Percentiles rank a stretch among this genome's conserved stretches.
phyloP scores from a whole-genome alignment of 768 basidiomycete species.

The Lactarius quietus region DNA sequence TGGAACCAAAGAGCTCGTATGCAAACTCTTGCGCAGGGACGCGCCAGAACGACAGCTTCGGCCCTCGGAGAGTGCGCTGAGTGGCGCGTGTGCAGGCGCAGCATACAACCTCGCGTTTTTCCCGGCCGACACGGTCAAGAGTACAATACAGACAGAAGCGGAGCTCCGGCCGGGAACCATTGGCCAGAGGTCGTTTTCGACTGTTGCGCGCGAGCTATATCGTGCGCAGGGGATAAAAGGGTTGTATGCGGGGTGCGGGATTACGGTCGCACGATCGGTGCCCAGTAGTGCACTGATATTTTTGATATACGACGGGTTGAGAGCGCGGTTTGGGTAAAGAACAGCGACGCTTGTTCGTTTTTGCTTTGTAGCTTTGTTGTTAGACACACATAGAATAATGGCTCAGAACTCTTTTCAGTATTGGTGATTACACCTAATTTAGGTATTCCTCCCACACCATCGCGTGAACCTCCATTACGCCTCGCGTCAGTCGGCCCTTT shows the following conservation, averaged over 20 bases:
- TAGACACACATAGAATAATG: conserved; percentile 4
- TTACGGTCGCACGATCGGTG: conserved; percentile 80
- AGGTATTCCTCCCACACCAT: neutral
- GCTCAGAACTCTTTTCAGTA: neutral
- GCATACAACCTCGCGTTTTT: conserved; percentile 86
- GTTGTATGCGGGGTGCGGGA: conserved; percentile 89
- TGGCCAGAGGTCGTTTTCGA: conserved; percentile 45
- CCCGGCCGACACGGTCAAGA: conserved; percentile 94
- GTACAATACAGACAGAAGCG: conserved; percentile 89
- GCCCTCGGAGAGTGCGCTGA: conserved; percentile 78
- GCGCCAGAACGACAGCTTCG: conserved; percentile 30
- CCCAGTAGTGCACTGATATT: conserved; percentile 94
- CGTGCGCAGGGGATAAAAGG: conserved; percentile 72
- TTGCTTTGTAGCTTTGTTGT: conserved; percentile 2
- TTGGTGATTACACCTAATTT: neutral
- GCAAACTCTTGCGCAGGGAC: conserved; percentile 48
- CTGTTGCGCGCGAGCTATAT: conserved; percentile 68
- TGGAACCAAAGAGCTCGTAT: conserved; percentile 75
- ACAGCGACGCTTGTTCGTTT: neutral
- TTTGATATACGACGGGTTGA: conserved; percentile 82
- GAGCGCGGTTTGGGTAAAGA: conserved; percentile 45
- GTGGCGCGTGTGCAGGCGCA: conserved; percentile 84
- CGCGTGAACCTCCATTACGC: neutral
- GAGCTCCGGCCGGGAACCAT: conserved; percentile 62
- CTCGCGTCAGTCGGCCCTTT: neutral